These are phyloP conservation scores for Phytophthora cajani DNA, from an alignment of 352 stramenopile species.

Conservation along the genomic window DNA sequence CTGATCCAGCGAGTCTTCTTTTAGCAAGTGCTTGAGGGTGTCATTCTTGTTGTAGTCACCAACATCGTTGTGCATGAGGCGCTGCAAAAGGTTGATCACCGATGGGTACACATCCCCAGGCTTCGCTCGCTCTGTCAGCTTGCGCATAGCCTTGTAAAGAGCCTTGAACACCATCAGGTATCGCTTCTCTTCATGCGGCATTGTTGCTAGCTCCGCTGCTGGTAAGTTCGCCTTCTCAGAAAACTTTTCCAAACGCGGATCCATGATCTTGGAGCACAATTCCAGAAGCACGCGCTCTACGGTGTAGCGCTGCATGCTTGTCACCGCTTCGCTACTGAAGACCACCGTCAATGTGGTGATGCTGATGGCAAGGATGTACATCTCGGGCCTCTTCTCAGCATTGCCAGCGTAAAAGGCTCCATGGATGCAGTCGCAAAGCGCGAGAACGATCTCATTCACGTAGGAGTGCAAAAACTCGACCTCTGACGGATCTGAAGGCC, in stretches of 20 bases:
- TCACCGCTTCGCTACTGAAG: slow-evolving; percentile 59
- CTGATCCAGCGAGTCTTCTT: slow-evolving; percentile 82
- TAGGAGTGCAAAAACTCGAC: slow-evolving; percentile 74
- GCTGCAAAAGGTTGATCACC: slow-evolving; percentile 81
- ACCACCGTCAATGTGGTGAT: slow-evolving; percentile 75
- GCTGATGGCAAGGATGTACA: slow-evolving; percentile 78
- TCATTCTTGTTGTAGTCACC: slow-evolving; percentile 82
- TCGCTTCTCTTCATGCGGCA: slow-evolving; percentile 63
- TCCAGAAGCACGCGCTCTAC: slow-evolving; percentile 83
- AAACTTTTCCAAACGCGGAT: slow-evolving; percentile 72
- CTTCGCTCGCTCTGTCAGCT: slow-evolving; percentile 64
- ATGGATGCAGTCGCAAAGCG: slow-evolving; percentile 79
- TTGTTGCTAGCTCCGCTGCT: slow-evolving; percentile 42
- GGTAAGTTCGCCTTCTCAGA: slow-evolving; percentile 48
- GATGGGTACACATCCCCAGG: slow-evolving; percentile 76
- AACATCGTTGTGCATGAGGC: slow-evolving; percentile 81
- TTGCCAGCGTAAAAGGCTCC: slow-evolving; percentile 70
- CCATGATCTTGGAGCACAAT: slow-evolving; percentile 75
- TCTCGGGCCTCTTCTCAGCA: slow-evolving; percentile 64
- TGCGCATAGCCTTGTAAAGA: slow-evolving; percentile 67
- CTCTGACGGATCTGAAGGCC: slow-evolving; percentile 62
- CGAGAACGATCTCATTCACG: slow-evolving; percentile 81
- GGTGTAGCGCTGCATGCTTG: slow-evolving; percentile 73
- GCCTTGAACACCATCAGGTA: slow-evolving; percentile 78
- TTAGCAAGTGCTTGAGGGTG: slow-evolving; percentile 72